These are phyloP conservation scores for Glebionis coronaria DNA, from an alignment of 129 eudicot genomes.

Conservation along the genomic window DNA sequence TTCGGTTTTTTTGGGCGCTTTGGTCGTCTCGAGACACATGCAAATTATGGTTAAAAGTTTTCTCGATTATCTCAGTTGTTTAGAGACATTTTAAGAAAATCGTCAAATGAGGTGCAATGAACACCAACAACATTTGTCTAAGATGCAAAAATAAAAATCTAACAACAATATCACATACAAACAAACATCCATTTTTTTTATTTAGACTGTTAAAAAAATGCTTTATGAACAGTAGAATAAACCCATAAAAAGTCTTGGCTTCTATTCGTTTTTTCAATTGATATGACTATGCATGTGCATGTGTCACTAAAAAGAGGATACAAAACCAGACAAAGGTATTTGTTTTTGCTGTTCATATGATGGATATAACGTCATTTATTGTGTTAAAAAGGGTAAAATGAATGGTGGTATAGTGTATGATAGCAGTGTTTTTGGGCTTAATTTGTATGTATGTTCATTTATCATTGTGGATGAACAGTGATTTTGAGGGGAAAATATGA, in stretches of 20 bases:
- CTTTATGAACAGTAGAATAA: conserved; percentile 21
- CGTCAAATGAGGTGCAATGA: no score
- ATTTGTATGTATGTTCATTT: conserved; percentile 13
- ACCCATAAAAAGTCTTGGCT: neutral
- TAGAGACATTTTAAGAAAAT: no score
- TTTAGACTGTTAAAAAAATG: neutral
- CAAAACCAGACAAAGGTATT: neutral
- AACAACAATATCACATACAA: no score
- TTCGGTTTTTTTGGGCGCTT: no score
- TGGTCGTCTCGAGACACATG: no score
- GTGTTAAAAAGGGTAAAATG: neutral
- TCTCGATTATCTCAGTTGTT: no score
- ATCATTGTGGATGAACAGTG: conserved; percentile 2
- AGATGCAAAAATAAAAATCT: no score
- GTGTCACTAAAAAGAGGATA: conserved; percentile 12
- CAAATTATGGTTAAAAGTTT: no score
- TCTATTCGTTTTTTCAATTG: neutral
- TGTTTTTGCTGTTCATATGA: conserved; percentile 24
- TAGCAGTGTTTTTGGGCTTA: conserved; percentile 12
- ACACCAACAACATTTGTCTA: no score
- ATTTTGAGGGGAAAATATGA: neutral
- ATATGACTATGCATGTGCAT: conserved; percentile 18
- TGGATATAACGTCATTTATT: conserved; percentile 12
- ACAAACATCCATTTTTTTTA: no score
- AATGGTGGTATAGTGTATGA: neutral